Evolutionary conservation across 768 basidiomycete species (phyloP), one percentile per base, ranked within the genome.

Genomic region (Termitomyces heimii): DNA sequence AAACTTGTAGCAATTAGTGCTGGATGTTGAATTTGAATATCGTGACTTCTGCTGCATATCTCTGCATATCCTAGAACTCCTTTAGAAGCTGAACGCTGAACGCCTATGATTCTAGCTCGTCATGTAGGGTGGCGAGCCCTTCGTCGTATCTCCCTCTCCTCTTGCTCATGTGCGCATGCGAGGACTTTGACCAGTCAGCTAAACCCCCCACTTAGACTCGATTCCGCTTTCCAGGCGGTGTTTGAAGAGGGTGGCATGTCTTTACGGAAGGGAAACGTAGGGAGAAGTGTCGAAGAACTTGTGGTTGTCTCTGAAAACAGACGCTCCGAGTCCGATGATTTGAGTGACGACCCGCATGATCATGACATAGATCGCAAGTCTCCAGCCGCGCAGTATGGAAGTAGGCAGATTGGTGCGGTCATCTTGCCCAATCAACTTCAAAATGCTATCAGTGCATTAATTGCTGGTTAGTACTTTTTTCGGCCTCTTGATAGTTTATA

Each of bases 301-400:
- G 79, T 88, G 61, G 69, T 81, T 28, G 68, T 79, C 26, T 71
- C 78, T 47, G 63, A 70, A 24, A 73, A 72, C 5, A 64, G 66
- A 3, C 67, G 75, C 18, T 59, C 70, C 42, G 68, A 74, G 55
- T 68, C 73, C 26, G 65, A 71, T 31, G 66, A 48, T 18, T 14
- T 61, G 44, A 69, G 70, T 26, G 73, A 73, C 42, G 72, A 73
- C 26, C 70, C 69, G 18, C 57, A 66, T 22, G 39, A 53, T 13
- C 46, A 56, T 5, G 70, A 69, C 26, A 65, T 60, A 60, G 62
- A 75, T 62, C 67, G 80, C 68, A 89, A 89, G 67, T 92, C 92
- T 26, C 88, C 91, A 43, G 92, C 91, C 22, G 92, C 93, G 20
- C 73, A 76, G 24, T 90, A 90, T 68, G 95, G 94, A 18, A 87